A percentile compares a stretch with the other conserved stretches of the same genome.
Conservation (phyloP, 2,329 filamentous ascomycete genomes). For the Trichoderma atrobrunneum region DNA sequence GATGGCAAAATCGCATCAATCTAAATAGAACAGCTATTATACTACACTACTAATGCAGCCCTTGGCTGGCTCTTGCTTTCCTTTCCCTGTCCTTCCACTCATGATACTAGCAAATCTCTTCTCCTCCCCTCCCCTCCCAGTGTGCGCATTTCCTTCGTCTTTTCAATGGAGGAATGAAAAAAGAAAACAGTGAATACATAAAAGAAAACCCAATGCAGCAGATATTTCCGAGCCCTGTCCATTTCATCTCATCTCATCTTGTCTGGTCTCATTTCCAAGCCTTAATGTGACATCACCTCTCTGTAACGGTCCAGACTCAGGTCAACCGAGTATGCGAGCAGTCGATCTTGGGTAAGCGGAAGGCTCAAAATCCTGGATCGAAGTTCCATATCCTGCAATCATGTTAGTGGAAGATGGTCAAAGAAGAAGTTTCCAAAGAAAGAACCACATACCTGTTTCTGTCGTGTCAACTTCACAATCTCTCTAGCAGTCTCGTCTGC, state of each 20-base stretch:
- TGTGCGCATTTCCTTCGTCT: background rate
- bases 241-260: background rate
- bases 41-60: conserved; percentile 12
- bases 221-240: background rate
- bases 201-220: conserved; percentile 3
- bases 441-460: conserved; percentile 53
- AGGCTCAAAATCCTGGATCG: conserved; percentile 51
- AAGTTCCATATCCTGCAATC: conserved; percentile 36
- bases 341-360: conserved; percentile 69
- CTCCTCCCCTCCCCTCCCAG: background rate
- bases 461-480: conserved; percentile 54
- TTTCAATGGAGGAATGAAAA: background rate
- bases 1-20: background rate
- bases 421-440: background rate
- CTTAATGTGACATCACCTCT: conserved; percentile 54
- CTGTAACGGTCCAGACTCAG: conserved; percentile 68
- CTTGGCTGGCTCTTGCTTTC: background rate
- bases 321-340: conserved; percentile 67
- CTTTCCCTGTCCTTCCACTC: background rate
- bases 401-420: conserved; percentile 5
- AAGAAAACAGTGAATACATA: background rate
- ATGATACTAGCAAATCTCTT: background rate
- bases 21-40: conserved; percentile 9
- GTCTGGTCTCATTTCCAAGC: background rate
- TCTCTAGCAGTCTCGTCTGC: conserved; percentile 68